phyloP scores from a whole-genome alignment of 179 eudicot species.

The Spergularia azorica region DNA sequence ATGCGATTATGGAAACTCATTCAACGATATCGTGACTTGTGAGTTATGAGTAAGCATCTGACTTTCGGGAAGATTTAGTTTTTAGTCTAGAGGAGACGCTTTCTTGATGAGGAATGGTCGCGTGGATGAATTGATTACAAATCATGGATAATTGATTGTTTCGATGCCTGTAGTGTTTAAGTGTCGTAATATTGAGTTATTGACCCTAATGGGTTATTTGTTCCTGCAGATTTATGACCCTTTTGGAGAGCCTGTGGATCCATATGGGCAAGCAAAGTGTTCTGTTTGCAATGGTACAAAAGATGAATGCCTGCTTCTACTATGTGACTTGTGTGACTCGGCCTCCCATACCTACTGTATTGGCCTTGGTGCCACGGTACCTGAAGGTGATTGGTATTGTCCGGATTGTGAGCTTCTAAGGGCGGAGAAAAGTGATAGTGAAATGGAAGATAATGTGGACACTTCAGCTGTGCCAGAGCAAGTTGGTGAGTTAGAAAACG shows the following conservation, averaged over 20 bases:
- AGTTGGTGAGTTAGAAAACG: slow-evolving; percentile 1
- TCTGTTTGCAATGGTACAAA: slow-evolving; percentile 44
- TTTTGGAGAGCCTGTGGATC: slow-evolving; percentile 59
- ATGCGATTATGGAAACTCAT: background rate
- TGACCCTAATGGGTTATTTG: background rate
- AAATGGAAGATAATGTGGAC: slow-evolving; percentile 24
- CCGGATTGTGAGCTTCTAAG: slow-evolving; percentile 60
- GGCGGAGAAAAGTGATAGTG: slow-evolving; percentile 55
- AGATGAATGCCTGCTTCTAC: slow-evolving; percentile 67
- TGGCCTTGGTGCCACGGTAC: slow-evolving; percentile 82
- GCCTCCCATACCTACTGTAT: slow-evolving; percentile 81
- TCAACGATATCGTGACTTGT: background rate
- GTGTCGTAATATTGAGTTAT: background rate
- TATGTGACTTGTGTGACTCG: slow-evolving; percentile 88
- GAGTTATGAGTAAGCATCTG: no score
- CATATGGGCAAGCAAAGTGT: slow-evolving; percentile 56
- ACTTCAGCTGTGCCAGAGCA: slow-evolving; percentile 18
- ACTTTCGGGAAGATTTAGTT: no score
- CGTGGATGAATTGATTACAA: background rate
- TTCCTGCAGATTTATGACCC: slow-evolving; percentile 54
- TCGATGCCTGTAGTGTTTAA: background rate
- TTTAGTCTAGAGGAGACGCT: no score
- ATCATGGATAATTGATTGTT: background rate
- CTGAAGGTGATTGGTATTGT: slow-evolving; percentile 95
- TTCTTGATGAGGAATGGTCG: background rate